phyloP scores from a whole-genome alignment of 495 filamentous ascomycete species.

The Xylaria acuta region DNA sequence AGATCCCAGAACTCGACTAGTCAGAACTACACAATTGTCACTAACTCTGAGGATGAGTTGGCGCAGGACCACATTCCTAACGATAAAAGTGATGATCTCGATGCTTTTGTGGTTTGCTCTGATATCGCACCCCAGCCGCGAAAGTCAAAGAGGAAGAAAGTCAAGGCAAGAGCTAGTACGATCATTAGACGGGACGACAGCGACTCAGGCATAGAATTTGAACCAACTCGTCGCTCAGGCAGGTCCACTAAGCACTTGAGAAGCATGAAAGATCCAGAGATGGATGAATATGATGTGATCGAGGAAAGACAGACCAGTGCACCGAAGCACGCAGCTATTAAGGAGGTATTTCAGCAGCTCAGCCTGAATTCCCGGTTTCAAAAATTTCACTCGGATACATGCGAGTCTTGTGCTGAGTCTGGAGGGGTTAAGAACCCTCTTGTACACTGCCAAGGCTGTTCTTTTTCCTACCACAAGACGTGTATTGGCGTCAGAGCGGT shows the following conservation, averaged over 20 bases:
- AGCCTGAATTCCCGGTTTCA: constrained; percentile 64
- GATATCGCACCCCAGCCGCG: constrained; percentile 40
- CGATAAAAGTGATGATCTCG: constrained; percentile 37
- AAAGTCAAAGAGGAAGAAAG: constrained; percentile 28
- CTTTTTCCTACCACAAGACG: constrained; percentile 74
- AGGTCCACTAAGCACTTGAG: constrained; percentile 52
- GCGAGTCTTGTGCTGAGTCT: constrained; percentile 68
- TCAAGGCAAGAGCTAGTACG: not conserved
- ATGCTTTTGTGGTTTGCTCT: constrained; percentile 45
- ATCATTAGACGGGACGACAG: constrained; percentile 24
- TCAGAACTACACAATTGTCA: constrained; percentile 11
- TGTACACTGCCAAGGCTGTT: constrained; percentile 91
- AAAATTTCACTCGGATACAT: constrained; percentile 68
- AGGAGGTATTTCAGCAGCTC: constrained; percentile 70
- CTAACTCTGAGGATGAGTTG: constrained; percentile 53
- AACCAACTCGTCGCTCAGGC: constrained; percentile 58
- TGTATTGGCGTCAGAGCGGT: constrained; percentile 77
- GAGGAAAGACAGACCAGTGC: constrained; percentile 58
- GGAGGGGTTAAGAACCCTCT: constrained; percentile 65
- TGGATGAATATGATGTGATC: constrained; percentile 59
- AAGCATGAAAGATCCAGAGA: constrained; percentile 68
- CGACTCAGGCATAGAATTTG: constrained; percentile 54
- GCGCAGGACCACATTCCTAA: constrained; percentile 34
- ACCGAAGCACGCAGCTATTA: constrained; percentile 65
- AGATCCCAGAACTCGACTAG: constrained; percentile 25